Conservation (phyloP, 371 early-diverging fungal species). For the Circinella umbellata region DNA sequence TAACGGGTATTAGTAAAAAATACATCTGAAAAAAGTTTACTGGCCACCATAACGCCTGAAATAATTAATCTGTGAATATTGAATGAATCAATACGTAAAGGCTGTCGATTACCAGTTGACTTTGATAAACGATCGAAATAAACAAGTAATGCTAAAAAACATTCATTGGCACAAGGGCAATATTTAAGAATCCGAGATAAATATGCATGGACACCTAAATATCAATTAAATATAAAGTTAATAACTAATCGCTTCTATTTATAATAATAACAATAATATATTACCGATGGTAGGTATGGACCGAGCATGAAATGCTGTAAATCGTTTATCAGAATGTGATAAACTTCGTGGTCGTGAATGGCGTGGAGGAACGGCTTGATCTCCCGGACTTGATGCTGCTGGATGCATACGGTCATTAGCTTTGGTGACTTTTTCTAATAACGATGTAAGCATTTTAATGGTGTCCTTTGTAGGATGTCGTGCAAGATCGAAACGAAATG, state of each 20-base stretch:
- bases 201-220: slow-evolving; percentile 82
- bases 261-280: not conserved
- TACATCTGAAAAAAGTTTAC: slow-evolving; percentile 88
- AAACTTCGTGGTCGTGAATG: slow-evolving; percentile 24
- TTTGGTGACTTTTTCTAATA: slow-evolving; percentile 60
- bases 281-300: slow-evolving; percentile 72
- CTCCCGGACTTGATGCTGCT: slow-evolving; percentile 34
- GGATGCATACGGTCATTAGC: slow-evolving; percentile 52
- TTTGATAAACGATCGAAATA: slow-evolving; percentile 82
- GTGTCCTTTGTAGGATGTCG: slow-evolving; percentile 68
- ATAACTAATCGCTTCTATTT: not conserved
- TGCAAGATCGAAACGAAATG: slow-evolving; percentile 54
- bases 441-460: slow-evolving; percentile 64
- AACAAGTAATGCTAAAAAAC: slow-evolving; percentile 80
- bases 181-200: slow-evolving; percentile 87
- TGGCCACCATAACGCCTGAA: slow-evolving; percentile 78
- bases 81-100: slow-evolving; percentile 80
- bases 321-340: slow-evolving; percentile 29
- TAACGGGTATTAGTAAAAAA: slow-evolving; percentile 92
- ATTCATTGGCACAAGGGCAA: slow-evolving; percentile 89
- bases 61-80: slow-evolving; percentile 92
- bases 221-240: not conserved
- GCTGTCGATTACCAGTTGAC: slow-evolving; percentile 44
- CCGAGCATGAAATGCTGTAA: slow-evolving; percentile 83
- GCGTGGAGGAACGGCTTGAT: slow-evolving; percentile 22